Evolutionary conservation across 1,284 basidiomycete species (phyloP).

Genomic region (Cutaneotrichosporon sp.): DNA sequence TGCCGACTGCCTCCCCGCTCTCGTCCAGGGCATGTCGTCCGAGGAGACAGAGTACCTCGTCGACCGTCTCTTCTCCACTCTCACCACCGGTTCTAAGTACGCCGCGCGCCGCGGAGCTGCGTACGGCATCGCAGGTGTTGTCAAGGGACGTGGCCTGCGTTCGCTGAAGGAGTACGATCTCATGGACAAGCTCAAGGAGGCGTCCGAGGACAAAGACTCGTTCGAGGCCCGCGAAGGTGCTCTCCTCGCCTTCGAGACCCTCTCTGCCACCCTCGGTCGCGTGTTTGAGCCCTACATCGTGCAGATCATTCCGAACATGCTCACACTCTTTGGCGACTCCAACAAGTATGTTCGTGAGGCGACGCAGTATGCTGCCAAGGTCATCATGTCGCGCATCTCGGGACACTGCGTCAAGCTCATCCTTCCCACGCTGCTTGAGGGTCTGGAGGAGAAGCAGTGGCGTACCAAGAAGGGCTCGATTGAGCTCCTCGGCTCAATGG

Average conservation of each 20-base stretch:
- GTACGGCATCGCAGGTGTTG: constrained; percentile 88
- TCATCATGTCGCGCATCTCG: constrained; percentile 93
- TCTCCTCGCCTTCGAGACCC: constrained; percentile 90
- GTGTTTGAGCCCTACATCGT: constrained; percentile 91
- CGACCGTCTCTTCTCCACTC: constrained; percentile 68
- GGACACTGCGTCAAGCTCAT: constrained; percentile 92
- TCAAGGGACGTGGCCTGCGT: constrained; percentile 82
- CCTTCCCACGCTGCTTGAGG: constrained; percentile 80
- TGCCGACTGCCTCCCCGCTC: constrained; percentile 84
- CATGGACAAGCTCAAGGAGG: constrained; percentile 67
- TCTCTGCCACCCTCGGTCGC: constrained; percentile 77
- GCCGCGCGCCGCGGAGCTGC: constrained; percentile 89
- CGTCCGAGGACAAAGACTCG: constrained; percentile 83
- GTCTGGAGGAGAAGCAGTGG: constrained; percentile 98
- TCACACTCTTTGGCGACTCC: constrained; percentile 85
- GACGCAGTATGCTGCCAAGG: constrained; percentile 83
- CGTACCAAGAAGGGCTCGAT: constrained; percentile 96
- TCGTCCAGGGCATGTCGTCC: constrained; percentile 68
- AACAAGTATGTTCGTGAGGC: constrained; percentile 89
- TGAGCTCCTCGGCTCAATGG: constrained; percentile 96
- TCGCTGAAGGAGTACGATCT: constrained; percentile 80
- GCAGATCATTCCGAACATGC: constrained; percentile 74
- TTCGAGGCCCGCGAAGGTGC: constrained; percentile 87
- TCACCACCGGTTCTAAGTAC: constrained; percentile 77
- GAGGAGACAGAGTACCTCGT: constrained; percentile 64